Evolutionary conservation across 2,329 filamentous ascomycete species (phyloP).

Genomic region (Aspergillus sp.): DNA sequence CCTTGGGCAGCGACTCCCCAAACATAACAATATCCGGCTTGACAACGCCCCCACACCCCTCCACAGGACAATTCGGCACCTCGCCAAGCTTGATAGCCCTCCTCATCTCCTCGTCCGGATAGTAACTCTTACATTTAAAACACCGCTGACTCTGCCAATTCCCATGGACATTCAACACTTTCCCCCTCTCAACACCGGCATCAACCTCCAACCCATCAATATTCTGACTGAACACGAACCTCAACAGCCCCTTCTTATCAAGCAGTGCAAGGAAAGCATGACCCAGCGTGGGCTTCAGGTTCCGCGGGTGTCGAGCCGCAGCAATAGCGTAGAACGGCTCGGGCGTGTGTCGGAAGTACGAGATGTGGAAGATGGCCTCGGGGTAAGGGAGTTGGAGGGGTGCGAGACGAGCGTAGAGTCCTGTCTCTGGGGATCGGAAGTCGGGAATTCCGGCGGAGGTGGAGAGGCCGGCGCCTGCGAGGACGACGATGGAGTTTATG

Average conservation of each 20-base stretch:
- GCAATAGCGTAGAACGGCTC: conserved; percentile 83
- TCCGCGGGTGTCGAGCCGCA: conserved; percentile 81
- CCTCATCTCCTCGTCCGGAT: conserved; percentile 68
- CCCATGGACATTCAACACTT: conserved; percentile 81
- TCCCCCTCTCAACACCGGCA: conserved; percentile 72
- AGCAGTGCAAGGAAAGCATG: conserved; percentile 80
- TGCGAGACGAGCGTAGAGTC: conserved; percentile 81
- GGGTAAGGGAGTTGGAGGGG: conserved; percentile 76
- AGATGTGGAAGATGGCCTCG: conserved; percentile 84
- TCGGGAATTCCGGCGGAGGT: conserved; percentile 68
- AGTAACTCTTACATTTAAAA: conserved; percentile 71
- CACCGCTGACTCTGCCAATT: conserved; percentile 83
- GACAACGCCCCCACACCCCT: conserved; percentile 67
- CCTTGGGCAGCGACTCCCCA: conserved; percentile 63
- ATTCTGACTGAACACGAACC: conserved; percentile 86
- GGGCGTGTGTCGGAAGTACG: conserved; percentile 75
- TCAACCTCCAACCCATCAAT: conserved; percentile 85
- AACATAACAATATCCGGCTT: conserved; percentile 91
- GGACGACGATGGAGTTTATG: conserved; percentile 20
- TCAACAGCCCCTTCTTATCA: conserved; percentile 69
- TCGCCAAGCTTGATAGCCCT: conserved; percentile 62
- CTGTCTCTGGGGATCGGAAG: conserved; percentile 81
- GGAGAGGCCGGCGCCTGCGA: conserved; percentile 71
- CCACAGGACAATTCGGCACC: conserved; percentile 64
- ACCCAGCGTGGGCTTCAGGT: conserved; percentile 75